A percentile compares a stretch with the other conserved stretches of the same genome.
phyloP scores from a whole-genome alignment of 129 eudicot species.

The Chrysanthemum lavandulifolium region DNA sequence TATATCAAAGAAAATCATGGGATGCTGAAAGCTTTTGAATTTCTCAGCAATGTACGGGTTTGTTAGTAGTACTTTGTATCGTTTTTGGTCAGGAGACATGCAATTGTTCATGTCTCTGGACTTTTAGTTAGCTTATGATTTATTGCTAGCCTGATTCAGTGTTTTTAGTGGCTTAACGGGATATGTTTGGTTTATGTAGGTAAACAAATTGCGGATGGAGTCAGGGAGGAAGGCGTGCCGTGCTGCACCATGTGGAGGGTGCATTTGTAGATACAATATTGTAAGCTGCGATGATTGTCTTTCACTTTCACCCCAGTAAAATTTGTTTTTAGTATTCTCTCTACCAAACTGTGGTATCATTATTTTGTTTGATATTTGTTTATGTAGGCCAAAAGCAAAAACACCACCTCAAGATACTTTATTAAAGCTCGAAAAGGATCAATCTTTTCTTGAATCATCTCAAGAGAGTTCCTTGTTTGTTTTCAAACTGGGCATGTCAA shows the following conservation, averaged over 20 bases:
- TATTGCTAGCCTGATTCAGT: constrained; percentile 9
- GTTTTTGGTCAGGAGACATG: background rate
- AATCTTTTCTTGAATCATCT: constrained; percentile 54
- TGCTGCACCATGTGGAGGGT: constrained; percentile 79
- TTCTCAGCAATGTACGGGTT: constrained; percentile 84
- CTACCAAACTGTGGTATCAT: background rate
- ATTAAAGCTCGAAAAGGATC: constrained; percentile 68
- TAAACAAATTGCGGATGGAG: constrained; percentile 66
- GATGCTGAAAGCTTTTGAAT: constrained; percentile 73
- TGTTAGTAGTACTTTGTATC: constrained; percentile 4
- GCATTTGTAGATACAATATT: constrained; percentile 89
- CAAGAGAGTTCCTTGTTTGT: constrained; percentile 70
- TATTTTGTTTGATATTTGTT: constrained; percentile 11
- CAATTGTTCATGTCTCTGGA: background rate
- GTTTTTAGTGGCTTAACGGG: too few species aligned
- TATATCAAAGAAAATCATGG: constrained; percentile 82
- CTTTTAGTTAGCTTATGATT: background rate
- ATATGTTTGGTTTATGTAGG: constrained; percentile 30
- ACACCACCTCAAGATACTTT: constrained; percentile 80
- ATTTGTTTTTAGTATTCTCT: background rate
- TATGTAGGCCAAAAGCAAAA: constrained; percentile 68
- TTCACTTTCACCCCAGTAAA: background rate
- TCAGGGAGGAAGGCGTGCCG: constrained; percentile 69
- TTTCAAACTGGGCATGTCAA: constrained; percentile 82
- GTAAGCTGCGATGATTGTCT: constrained; percentile 44